Base-by-base conservation (phyloP, 257 asterid genomes). In the Nicotiana obtusifolia region DNA sequence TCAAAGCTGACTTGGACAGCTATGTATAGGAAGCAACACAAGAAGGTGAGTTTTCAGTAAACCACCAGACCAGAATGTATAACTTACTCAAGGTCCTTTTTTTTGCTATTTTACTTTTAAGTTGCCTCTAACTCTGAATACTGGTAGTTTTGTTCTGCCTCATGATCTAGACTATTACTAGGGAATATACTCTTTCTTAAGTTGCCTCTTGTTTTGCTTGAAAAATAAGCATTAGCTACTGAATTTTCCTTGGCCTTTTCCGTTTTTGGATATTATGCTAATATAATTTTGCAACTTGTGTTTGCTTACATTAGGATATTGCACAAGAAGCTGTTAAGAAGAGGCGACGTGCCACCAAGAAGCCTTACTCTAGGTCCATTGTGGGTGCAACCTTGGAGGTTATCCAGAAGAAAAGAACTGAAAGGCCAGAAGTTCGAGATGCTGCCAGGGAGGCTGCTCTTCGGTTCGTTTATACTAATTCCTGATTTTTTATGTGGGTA, bases 361-460 rank as follows among this genome's bases (percentile, higher is more conserved):
- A 94, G 82, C 97, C 97, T 4, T 91, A 93, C 83, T 94, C 98
- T 14, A 90, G 98, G 86, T 94, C 98, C 7, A 94, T 94, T 81
- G 98, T 94, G 22, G 98, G 98, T 86, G 97, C 97, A 22, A 91
- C 98, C 17, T 83, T 93, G 84, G 98, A 94, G 86, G 98, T 94
- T 26, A 94, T 94, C 47, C 98, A 94, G 88, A 94, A 91, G 91
- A 88, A 85, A 59, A 88, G 98, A 83, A 59, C 90, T n/a, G 98
- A 94, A 84, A 94, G 93, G 83, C 93, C 97, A 10, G 97, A 93
- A 80, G 97, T 94, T 10, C 95, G 98, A 80, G 98, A 93, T 87
- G 98, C 98, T 80, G 98, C 98, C 1, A 90, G 97, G 60, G 98
- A 94, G 87, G 98, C 98, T 52, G 97, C 98, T 49, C 88, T 94